A percentile compares a stretch with the other conserved stretches of the same genome.
These are phyloP conservation scores for Lonicera japonica DNA, from an alignment of 129 eudicot species.

Conservation along the genomic window DNA sequence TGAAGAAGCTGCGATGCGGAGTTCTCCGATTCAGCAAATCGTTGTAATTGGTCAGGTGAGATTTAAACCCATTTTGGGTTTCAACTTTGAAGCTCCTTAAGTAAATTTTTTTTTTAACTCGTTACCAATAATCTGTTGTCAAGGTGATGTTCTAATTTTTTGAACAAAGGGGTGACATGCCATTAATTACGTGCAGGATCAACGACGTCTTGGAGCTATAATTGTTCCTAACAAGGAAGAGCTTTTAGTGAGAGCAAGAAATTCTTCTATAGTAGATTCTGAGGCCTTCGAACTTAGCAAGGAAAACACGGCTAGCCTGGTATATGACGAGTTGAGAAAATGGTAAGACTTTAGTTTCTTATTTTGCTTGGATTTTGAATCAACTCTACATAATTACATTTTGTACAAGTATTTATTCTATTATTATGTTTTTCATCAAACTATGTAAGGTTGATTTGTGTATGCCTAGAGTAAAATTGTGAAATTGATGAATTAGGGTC, in stretches of 20 bases:
- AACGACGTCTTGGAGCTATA: conserved; percentile 94
- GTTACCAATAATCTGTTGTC: background rate
- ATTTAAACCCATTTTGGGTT: background rate
- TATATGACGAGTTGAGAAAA: conserved; percentile 63
- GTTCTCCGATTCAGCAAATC: conserved; percentile 77
- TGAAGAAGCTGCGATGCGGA: conserved; percentile 95
- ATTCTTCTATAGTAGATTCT: conserved; percentile 30
- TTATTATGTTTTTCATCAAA: background rate
- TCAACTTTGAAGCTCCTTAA: background rate
- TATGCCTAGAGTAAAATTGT: no score
- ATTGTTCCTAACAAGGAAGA: conserved; percentile 96
- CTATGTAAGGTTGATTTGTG: no score
- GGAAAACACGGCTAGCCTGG: conserved; percentile 38
- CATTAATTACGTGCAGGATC: conserved; percentile 49
- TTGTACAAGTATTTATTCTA: background rate
- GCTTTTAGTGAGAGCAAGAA: conserved; percentile 34
- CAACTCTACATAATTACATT: background rate
- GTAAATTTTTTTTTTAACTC: background rate
- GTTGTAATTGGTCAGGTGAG: conserved; percentile 91
- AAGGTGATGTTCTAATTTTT: background rate
- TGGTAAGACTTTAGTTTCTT: conserved; percentile 43
- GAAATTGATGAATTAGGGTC: no score
- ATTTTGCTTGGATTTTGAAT: background rate
- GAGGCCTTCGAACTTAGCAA: conserved; percentile 49
- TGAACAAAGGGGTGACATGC: conserved; percentile 2